Base-by-base conservation (phyloP, 495 filamentous ascomycete genomes). In the Penicillium salamii region DNA sequence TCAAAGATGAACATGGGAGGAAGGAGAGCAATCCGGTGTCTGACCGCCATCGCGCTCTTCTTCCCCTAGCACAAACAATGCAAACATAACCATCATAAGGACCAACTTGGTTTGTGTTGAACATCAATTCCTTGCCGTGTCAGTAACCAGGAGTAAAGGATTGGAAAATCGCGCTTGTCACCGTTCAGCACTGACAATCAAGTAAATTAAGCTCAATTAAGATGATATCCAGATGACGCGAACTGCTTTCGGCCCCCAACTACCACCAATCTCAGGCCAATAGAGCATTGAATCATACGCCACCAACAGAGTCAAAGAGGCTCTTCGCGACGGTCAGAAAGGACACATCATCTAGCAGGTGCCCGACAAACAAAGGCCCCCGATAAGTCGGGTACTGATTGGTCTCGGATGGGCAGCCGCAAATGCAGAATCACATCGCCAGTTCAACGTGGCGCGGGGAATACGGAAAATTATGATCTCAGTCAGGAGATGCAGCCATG, bases 161-260 rank as follows among this genome's bases (percentile, higher is more conserved):
- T n/a, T n/a, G n/a, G n/a, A 29, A 43, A 24, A 34, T 45, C 7
- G 29, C 42, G 28, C 42, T 45, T 45, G 29, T 28, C 23, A 13
- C 3, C 6, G 1, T 15, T 17, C 8, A 23, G n/a, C 3, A 1
- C 7, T 0, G 2, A 26, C n/a, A 39, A 14, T 29, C 1, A 5
- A 31, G 34, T 24, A 47, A 47, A 47, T 47, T 31, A 39, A 39
- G 24, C 34, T 29, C 23, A 39, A 29, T 47, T 47, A 14, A 26
- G 20, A 35, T 7, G n/a, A 26, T 18, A 8, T n/a, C 9, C 15
- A 35, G 20, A 24, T 36, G 43, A 36, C 32, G 21, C 21, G 42
- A 31, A 18, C 18, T 31, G 5, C 3, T 32, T 35, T 17, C 12
- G n/a, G 31, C 21, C 43, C 31, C 32, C 32, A 46, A 36, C 7